A percentile compares a stretch with the other conserved stretches of the same genome.
Conservation (phyloP, 2,329 filamentous ascomycete genomes). For the Neofusicoccum cordaticola region DNA sequence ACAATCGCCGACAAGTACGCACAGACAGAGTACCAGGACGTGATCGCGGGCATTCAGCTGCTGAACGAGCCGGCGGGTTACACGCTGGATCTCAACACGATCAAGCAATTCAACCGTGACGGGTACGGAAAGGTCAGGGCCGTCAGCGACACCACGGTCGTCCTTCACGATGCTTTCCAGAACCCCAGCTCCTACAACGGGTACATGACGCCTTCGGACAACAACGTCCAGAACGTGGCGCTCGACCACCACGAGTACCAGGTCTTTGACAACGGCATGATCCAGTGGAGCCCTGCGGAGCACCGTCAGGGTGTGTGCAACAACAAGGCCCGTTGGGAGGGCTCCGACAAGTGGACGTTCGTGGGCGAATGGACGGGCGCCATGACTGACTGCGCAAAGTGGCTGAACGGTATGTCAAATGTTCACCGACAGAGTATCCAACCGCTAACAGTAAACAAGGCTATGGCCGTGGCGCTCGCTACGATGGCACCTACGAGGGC, state of each 20-base stretch:
- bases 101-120: conserved; percentile 56
- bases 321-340: conserved; percentile 48
- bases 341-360: conserved; percentile 63
- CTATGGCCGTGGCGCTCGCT: conserved; percentile 58
- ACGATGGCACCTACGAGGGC: conserved; percentile 54
- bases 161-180: conserved; percentile 59
- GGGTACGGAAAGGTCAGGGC: conserved; percentile 49
- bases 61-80: conserved; percentile 57
- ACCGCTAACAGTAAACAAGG: conserved; percentile 34
- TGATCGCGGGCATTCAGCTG: conserved; percentile 57
- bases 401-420: conserved; percentile 42
- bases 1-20: conserved; percentile 59
- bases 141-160: conserved; percentile 49
- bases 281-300: conserved; percentile 50
- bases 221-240: conserved; percentile 53
- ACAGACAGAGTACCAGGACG: conserved; percentile 52
- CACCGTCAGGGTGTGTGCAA: conserved; percentile 59
- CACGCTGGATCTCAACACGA: conserved; percentile 42
- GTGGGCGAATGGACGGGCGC: conserved; percentile 69
- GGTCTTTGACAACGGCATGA: conserved; percentile 54
- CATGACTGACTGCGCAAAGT: conserved; percentile 59
- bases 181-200: conserved; percentile 58
- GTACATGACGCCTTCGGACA: conserved; percentile 51
- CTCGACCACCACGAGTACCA: conserved; percentile 70
- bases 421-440: neutral